Base-by-base conservation (phyloP, 1,284 basidiomycete genomes). In the Fomitiporia mediterranea region DNA sequence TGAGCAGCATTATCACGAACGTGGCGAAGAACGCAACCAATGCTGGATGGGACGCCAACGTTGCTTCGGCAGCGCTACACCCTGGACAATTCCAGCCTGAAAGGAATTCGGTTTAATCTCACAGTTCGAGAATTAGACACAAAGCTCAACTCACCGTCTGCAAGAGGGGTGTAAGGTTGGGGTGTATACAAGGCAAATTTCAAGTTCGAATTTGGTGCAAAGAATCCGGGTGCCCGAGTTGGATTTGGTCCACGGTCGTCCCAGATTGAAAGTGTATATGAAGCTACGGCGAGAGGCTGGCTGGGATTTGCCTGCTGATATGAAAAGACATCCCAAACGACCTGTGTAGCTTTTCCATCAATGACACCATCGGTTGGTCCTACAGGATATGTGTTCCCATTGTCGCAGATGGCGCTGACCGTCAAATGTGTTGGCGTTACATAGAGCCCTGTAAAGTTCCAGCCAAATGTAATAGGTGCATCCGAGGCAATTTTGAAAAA, bases 111-210 rank as follows among this genome's bases (percentile, higher is more conserved):
- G 40, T 11, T 39, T 60, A 23, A 48, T 37, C 49, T 38, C 55
- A 50, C 30, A 19, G 48, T 61, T n/a, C 40, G 19, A 32, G 43
- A 42, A 48, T 51, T 15, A 48, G 42, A 60, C 2, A 54, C 44
- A 56, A 46, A 40, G 27, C 8, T 50, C 6, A 17, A 37, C 55
- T 51, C 30, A 87, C 91, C 82, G 76, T 82, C 79, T 1, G 80
- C 66, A 4, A 94, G 66, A 9, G 86, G 80, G 0, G 87, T 91
- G 68, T 94, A 94, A 5, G 78, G 48, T 63, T 83, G 80, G 0
- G 94, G 93, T 0, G 84, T 84, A 69, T 97, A 98, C 66, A 98
- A 70, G 49, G 90, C 91, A 72, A 98, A 97, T 64, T 79, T 75
- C 42, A 91, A 73, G 2, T 79, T 78, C 35, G 76, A 77, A 68